phyloP scores from a whole-genome alignment of 2,329 filamentous ascomycete species.

The Aspergillus transmontanensis region DNA sequence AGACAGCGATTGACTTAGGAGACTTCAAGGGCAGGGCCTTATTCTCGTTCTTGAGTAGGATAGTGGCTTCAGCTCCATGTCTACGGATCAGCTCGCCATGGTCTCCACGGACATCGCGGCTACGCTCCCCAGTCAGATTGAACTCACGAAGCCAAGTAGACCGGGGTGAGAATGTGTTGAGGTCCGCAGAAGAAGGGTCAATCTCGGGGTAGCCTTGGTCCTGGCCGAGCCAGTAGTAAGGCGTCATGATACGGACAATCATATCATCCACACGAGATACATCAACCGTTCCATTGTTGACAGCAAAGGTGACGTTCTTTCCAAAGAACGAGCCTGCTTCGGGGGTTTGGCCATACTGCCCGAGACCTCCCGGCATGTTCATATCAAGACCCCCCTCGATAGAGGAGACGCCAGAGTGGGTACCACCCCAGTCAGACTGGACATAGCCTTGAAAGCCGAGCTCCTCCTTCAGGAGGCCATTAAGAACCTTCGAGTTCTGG shows the following conservation, averaged over 20 bases:
- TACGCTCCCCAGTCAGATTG: conserved; percentile 12
- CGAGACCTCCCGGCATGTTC: conserved; percentile 70
- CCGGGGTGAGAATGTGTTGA: conserved; percentile 36
- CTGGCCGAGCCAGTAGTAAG: conserved; percentile 50
- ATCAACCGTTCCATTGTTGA: conserved; percentile 51
- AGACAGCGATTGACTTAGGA: conserved; percentile 50
- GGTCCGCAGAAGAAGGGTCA: conserved; percentile 31
- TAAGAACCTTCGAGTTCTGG: conserved; percentile 49
- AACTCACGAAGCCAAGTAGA: conserved; percentile 33
- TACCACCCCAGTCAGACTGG: conserved; percentile 49
- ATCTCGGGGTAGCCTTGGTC: conserved; percentile 47
- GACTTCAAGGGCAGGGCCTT: conserved; percentile 52
- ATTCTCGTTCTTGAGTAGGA: conserved; percentile 28
- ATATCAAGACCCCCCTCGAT: conserved; percentile 47
- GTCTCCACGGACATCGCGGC: conserved; percentile 66
- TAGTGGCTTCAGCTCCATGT: conserved; percentile 35
- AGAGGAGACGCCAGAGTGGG: conserved; percentile 47
- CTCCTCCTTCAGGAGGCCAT: conserved; percentile 52
- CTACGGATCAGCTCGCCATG: conserved; percentile 70
- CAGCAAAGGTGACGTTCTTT: conserved; percentile 53
- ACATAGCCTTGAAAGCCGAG: conserved; percentile 55
- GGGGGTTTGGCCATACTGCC: conserved; percentile 9
- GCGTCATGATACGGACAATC: conserved; percentile 49
- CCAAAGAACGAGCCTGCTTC: conserved; percentile 29
- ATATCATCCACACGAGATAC: conserved; percentile 50